Evolutionary conservation across 176 grass and related monocot species (phyloP), one percentile per base, ranked within the genome.

Genomic region (Themeda triandra): DNA sequence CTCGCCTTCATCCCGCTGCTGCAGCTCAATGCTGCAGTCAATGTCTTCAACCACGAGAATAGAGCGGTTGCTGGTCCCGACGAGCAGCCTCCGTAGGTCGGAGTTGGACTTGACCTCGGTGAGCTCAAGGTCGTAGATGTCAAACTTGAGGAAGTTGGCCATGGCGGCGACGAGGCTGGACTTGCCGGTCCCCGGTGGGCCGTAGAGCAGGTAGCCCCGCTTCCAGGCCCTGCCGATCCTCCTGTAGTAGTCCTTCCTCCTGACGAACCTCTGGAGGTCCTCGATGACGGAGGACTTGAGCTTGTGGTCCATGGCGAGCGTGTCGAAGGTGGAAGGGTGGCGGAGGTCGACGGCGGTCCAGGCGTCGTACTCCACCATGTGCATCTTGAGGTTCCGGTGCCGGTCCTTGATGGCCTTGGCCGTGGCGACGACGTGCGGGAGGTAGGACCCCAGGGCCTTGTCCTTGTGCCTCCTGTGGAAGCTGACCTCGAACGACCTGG

Each of bases 191-290:
- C 79, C 79, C 0, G 86, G 86, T 13, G 86, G 86, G 1, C 85
- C 71, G 13, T 87, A 82, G 6, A 82, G 37, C 25, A 83, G 80
- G 80, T 83, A 83, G 4, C 93, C 93, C 1, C 90, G 87, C 64
- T 95, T 95, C 93, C 93, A 95, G 1, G 93, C 87, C 69, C 89
- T 82, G 8, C 90, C 90, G 8, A 88, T 90, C 41, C 85, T 85
- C 23, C 9, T 85, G 82, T 95, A 95, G 31, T 95, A 88, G 29
- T 89, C 91, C 81, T 88, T 88, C 77, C 83, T 83, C 51, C 73
- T 35, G 29, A 87, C 56, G 40, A 92, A 92, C 67, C 86, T 76
- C 13, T 69, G 49, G 4, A 96, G 90, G 28, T 93, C 91, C 0
- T 88, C 66, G 24, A 88, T 56, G 58, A 96, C 48, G 18, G 80